Evolutionary conservation across 192 early-diverging fungal genomes (phyloP).

Genomic region (Allomyces arbusculus): DNA sequence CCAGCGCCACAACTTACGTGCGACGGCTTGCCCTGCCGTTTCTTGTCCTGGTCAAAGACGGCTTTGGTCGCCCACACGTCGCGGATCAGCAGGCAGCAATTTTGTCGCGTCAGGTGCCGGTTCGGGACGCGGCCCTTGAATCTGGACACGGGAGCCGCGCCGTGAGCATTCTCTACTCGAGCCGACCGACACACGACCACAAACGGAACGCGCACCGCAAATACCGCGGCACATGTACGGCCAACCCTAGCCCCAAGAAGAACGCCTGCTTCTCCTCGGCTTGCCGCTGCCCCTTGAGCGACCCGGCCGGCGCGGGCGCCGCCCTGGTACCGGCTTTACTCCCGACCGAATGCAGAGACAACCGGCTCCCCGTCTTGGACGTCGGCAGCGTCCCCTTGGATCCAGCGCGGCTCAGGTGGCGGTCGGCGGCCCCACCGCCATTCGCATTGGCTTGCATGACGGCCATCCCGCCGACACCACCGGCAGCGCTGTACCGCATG

Average conservation of each 20-base stretch:
- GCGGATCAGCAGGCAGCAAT: constrained; percentile 15
- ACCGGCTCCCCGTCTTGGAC: too few species aligned
- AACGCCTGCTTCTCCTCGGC: constrained; percentile 2
- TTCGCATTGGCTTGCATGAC: too few species aligned
- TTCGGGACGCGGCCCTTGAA: constrained; percentile 29
- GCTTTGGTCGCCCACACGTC: constrained; percentile 36
- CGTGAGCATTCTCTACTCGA: too few species aligned
- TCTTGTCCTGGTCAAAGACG: constrained; percentile 11
- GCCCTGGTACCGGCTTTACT: too few species aligned
- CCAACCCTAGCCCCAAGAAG: constrained; percentile 18
- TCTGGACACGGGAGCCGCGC: constrained; percentile 1
- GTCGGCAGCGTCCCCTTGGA: too few species aligned
- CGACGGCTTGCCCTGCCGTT: constrained; percentile 1
- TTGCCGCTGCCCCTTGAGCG: background rate
- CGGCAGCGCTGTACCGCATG: background rate
- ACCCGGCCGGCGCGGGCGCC: background rate
- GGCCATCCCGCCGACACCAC: background rate
- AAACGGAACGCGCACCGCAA: constrained; percentile 12
- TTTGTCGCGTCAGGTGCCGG: constrained; percentile 15
- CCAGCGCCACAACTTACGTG: background rate
- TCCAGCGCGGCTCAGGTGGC: too few species aligned
- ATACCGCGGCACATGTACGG: constrained; percentile 17
- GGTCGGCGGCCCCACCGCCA: too few species aligned
- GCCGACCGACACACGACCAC: background rate
- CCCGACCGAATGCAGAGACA: too few species aligned